These are phyloP conservation scores for Prototheca wickerhamii DNA, from an alignment of 163 green algal species.

Conservation along the genomic window DNA sequence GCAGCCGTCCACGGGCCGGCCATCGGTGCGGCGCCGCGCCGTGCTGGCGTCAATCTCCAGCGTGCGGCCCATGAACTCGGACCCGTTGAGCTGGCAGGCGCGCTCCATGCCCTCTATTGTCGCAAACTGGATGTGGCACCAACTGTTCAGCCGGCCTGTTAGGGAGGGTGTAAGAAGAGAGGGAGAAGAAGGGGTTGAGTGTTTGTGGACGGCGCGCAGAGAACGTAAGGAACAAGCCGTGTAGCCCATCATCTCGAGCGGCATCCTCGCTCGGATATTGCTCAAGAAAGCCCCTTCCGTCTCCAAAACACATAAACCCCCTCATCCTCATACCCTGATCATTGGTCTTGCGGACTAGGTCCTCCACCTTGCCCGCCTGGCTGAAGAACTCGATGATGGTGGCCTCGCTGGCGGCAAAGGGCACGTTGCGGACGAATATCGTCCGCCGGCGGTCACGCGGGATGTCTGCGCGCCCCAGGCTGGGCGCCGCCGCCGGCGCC, in stretches of 20 bases:
- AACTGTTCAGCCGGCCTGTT: conserved; percentile 47
- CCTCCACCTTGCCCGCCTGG: conserved; percentile 34
- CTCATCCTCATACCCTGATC: conserved; percentile 11
- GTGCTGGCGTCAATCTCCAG: conserved; percentile 27
- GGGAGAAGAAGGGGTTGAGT: neutral
- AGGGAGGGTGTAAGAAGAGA: no score
- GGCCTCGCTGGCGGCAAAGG: conserved; percentile 51
- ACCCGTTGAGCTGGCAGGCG: conserved; percentile 33
- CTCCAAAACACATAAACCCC: neutral
- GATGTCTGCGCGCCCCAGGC: conserved; percentile 38
- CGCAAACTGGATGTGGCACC: conserved; percentile 59
- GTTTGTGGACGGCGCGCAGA: neutral
- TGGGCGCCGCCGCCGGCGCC: conserved; percentile 17
- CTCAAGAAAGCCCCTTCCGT: neutral
- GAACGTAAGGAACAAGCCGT: neutral
- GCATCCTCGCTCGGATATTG: neutral
- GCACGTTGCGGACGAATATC: conserved; percentile 68
- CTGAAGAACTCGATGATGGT: conserved; percentile 63
- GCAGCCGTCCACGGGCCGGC: conserved; percentile 69
- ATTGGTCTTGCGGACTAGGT: conserved; percentile 45
- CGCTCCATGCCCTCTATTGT: conserved; percentile 26
- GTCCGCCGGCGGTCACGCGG: conserved; percentile 54
- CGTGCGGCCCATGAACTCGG: conserved; percentile 38
- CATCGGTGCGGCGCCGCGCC: conserved; percentile 5
- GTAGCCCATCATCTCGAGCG: no score